Percentiles rank a stretch among this genome's conserved stretches.
Conservation (phyloP, 805 yeast genomes). For the Metschnikowia noctiluminum region DNA sequence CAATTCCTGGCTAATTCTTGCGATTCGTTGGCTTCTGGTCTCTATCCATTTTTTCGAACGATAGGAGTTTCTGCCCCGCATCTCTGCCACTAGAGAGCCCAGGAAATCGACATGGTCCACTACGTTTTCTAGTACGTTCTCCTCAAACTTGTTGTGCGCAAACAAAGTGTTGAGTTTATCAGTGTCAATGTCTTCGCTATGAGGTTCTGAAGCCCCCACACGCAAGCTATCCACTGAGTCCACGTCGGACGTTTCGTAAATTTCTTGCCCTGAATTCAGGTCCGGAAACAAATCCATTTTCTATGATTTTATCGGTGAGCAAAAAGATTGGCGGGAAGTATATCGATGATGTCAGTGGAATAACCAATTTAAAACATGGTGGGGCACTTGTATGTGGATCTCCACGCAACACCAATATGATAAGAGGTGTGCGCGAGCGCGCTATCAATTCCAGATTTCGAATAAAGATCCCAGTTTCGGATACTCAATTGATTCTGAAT, state of each 20-base stretch:
- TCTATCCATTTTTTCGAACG: slow-evolving; percentile 23
- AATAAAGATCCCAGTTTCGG: too few relatives aligned
- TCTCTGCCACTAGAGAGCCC: slow-evolving; percentile 26
- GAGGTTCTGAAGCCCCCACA: slow-evolving; percentile 1
- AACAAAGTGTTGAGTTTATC: slow-evolving; percentile 8
- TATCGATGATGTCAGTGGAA: too few relatives aligned
- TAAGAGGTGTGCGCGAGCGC: too few relatives aligned
- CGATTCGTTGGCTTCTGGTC: slow-evolving; percentile 36
- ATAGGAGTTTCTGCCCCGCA: slow-evolving; percentile 1
- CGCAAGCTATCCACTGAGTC: slow-evolving; percentile 27
- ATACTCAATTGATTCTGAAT: too few relatives aligned
- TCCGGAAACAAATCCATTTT: slow-evolving; percentile 9
- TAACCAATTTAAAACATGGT: too few relatives aligned
- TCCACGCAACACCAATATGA: too few relatives aligned
- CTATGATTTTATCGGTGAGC: background rate
- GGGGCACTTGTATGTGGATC: too few relatives aligned
- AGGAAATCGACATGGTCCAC: slow-evolving; percentile 32
- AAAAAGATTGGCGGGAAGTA: too few relatives aligned
- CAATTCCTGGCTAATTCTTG: slow-evolving; percentile 37
- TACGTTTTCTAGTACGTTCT: slow-evolving; percentile 20
- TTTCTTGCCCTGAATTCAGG: slow-evolving; percentile 23
- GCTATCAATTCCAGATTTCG: too few relatives aligned
- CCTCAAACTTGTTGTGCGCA: slow-evolving; percentile 25
- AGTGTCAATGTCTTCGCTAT: slow-evolving; percentile 16
- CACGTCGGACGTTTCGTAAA: slow-evolving; percentile 47